Base-by-base conservation (phyloP, 148 eudicot species). In the Silene uniflora region DNA sequence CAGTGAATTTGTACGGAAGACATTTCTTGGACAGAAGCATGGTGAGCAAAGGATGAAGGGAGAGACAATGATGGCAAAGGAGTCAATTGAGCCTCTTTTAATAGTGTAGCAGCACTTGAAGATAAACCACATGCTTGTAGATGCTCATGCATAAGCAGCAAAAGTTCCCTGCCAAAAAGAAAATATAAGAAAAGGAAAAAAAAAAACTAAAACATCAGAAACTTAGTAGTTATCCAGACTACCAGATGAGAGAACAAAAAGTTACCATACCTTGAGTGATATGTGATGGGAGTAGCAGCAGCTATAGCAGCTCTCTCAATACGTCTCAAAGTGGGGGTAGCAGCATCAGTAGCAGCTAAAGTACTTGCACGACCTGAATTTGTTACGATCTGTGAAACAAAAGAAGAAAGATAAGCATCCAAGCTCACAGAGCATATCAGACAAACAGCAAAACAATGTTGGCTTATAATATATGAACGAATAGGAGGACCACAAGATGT, bases 261-360 rank as follows among this genome's bases (percentile, higher is more conserved):
- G 58, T 7, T 6, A 7, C 66, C 69, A 49, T 88, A 91, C 99
- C 90, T 89, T 56, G 98, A 81, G 87, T 89, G 91, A 70, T 95
- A 95, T 54, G 96, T 73, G 71, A 92, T 95, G 46, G 98, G 98
- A 54, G 97, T 95, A 65, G 99, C 99, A n/a, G 97, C 96, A 81
- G 98, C 99, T 73, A 95, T 95, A 64, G 99, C 94, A 86, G 99
- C 99, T 84, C 99, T 89, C 75, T 95, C 99, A 35, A 95, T 95
- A 71, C 99, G 97, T 81, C 97, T 85, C 77, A 95, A 75, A 24
- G 99, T 91, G 7, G 99, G 96, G 52, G 90, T 95, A 65, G 99
- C 99, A 73, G 99, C 99, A 89, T 95, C 99, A 76, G 91, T 92
- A 80, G 99, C 94, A 58, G 96, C 93, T 76, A 91, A 82, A 65